Evolutionary conservation across 2,329 filamentous ascomycete species (phyloP).

Genomic region (Ceratocystis variospora): DNA sequence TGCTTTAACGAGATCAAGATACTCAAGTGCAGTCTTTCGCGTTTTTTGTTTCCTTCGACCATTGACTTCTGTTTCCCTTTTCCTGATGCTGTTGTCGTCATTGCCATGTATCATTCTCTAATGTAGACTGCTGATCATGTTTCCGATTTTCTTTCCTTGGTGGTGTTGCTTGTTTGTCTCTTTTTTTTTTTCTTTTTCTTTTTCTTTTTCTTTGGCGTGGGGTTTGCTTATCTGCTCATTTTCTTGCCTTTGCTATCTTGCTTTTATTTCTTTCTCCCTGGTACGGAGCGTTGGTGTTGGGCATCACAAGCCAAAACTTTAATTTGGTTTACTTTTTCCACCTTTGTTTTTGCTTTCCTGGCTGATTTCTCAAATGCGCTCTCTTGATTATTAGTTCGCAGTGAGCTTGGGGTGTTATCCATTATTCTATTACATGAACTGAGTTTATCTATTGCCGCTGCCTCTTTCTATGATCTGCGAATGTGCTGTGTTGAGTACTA

Average conservation of each 20-base stretch:
- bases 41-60: neutral
- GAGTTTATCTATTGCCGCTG: neutral
- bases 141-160: neutral
- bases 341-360: neutral
- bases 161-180: neutral
- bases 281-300: slow-evolving; percentile 14
- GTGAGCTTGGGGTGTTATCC: neutral
- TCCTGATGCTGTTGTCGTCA: neutral
- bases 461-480: too few relatives aligned
- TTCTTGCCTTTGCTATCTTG: neutral
- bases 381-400: neutral
- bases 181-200: neutral
- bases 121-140: slow-evolving; percentile 10
- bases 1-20: neutral
- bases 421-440: neutral
- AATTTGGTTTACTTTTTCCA: slow-evolving; percentile 3
- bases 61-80: neutral
- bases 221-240: neutral
- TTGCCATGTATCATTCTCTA: slow-evolving; percentile 10
- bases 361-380: neutral
- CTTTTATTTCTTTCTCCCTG: neutral
- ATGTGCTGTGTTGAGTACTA: too few relatives aligned
- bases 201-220: slow-evolving; percentile 5
- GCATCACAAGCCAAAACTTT: slow-evolving; percentile 1
- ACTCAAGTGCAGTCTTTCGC: neutral